Evolutionary conservation across 805 yeast genomes (phyloP).

Genomic region (Ogataea neopini): DNA sequence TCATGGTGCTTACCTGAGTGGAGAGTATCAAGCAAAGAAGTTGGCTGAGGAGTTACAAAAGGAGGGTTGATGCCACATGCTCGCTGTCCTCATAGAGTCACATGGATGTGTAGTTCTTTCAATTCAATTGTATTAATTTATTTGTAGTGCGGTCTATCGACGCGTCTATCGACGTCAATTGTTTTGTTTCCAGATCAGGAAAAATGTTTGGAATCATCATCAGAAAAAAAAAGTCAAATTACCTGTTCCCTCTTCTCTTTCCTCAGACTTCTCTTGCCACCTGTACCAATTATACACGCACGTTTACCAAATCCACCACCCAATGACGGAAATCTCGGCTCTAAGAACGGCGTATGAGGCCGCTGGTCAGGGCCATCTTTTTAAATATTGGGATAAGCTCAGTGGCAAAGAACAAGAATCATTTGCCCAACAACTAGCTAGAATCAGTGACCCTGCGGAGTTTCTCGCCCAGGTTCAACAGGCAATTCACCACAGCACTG

Average conservation of each 20-base stretch:
- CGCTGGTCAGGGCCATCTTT: slow-evolving; percentile 57
- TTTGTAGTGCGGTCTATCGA: no score
- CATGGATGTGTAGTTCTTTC: no score
- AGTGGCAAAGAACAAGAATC: slow-evolving; percentile 35
- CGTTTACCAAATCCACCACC: background rate
- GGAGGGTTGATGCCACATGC: no score
- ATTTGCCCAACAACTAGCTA: slow-evolving; percentile 43
- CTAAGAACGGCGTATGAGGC: slow-evolving; percentile 33
- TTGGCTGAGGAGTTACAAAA: background rate
- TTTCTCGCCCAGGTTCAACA: slow-evolving; percentile 43
- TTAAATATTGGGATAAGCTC: slow-evolving; percentile 47
- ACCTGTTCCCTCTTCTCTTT: background rate
- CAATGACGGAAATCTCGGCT: slow-evolving; percentile 3
- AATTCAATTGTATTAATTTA: no score
- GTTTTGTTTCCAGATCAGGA: slow-evolving; percentile 2
- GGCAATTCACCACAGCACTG: slow-evolving; percentile 44
- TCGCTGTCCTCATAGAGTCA: no score
- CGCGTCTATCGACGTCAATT: slow-evolving; percentile 3
- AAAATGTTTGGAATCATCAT: background rate
- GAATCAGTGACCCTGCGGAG: slow-evolving; percentile 42
- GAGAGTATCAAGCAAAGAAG: slow-evolving; percentile 44
- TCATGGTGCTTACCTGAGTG: slow-evolving; percentile 57
- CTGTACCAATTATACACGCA: background rate
- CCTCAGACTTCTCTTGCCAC: background rate
- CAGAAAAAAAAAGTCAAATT: background rate